A percentile compares a stretch with the other conserved stretches of the same genome.
Evolutionary conservation across 2,329 filamentous ascomycete genomes (phyloP).

Genomic region (Pezicula radicicola): DNA sequence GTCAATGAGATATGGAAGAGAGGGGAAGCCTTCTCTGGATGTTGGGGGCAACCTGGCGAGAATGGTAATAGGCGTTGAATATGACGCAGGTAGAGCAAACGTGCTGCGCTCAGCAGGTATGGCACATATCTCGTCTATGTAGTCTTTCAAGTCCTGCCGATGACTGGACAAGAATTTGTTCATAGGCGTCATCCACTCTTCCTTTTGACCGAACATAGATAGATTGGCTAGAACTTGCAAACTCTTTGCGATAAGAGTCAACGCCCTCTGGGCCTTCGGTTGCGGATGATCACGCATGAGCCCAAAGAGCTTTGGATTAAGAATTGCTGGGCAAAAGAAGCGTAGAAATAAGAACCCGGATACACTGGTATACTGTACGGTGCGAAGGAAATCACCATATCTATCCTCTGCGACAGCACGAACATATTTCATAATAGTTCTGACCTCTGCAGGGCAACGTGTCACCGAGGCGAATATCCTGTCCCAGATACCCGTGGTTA

Average conservation of each 20-base stretch:
- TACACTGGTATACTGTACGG: constrained; percentile 89
- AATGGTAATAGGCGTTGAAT: constrained; percentile 90
- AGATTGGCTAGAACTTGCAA: constrained; percentile 89
- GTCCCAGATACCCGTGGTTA: constrained; percentile 83
- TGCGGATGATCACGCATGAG: constrained; percentile 80
- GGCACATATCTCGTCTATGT: constrained; percentile 81
- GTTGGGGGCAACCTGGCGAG: constrained; percentile 75
- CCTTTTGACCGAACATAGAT: constrained; percentile 88
- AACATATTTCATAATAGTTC: constrained; percentile 86
- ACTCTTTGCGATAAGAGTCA: constrained; percentile 90
- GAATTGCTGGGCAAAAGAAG: constrained; percentile 93
- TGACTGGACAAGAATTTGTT: constrained; percentile 79
- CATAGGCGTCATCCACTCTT: constrained; percentile 99
- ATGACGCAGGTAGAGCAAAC: constrained; percentile 72
- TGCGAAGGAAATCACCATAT: constrained; percentile 88
- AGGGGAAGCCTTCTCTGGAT: constrained; percentile 88
- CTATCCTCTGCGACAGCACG: constrained; percentile 90
- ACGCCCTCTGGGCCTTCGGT: constrained; percentile 76
- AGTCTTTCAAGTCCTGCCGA: constrained; percentile 77
- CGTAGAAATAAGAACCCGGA: constrained; percentile 92
- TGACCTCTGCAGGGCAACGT: constrained; percentile 75
- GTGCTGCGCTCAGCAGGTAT: constrained; percentile 70
- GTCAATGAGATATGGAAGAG: constrained; percentile 89
- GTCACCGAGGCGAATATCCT: constrained; percentile 73
- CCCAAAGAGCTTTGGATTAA: constrained; percentile 92